Conservation (phyloP, 1,139 yeast genomes). For the Pichia sp. region DNA sequence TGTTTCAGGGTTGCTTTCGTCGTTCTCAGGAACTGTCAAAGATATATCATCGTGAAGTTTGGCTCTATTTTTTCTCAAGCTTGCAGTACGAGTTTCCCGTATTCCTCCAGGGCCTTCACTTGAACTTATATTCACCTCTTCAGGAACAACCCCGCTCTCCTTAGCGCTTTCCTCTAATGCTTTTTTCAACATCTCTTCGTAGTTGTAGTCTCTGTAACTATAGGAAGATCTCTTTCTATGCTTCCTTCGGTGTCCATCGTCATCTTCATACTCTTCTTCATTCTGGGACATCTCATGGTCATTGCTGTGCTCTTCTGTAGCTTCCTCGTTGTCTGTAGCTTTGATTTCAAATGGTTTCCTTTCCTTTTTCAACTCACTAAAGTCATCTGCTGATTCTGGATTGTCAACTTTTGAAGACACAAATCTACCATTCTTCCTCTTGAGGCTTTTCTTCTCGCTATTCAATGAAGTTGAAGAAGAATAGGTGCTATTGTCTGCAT, state of each 20-base stretch:
- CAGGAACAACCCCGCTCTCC: conserved; percentile 36
- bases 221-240: conserved; percentile 36
- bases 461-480: neutral
- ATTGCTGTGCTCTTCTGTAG: neutral
- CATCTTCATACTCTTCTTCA: conserved; percentile 7
- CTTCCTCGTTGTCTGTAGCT: neutral
- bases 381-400: conserved; percentile 1
- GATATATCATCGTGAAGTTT: conserved; percentile 3
- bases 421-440: conserved; percentile 22
- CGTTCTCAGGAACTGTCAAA: neutral
- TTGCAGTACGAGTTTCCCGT: conserved; percentile 9
- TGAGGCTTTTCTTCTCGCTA: conserved; percentile 29
- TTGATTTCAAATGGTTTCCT: neutral
- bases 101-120: conserved; percentile 5
- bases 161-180: conserved; percentile 70
- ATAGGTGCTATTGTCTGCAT: conserved; percentile 12
- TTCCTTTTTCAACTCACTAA: neutral
- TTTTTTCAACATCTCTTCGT: conserved; percentile 63
- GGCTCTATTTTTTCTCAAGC: conserved; percentile 5
- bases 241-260: conserved; percentile 23
- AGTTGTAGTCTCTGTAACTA: conserved; percentile 38
- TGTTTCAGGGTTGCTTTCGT: neutral
- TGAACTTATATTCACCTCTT: conserved; percentile 29
- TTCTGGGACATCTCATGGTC: conserved; percentile 7
- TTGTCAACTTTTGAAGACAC: neutral